Percentiles rank a stretch among this genome's conserved stretches.
Evolutionary conservation across 495 filamentous ascomycete genomes (phyloP).

Genomic region (Talaromyces nanjingensis): DNA sequence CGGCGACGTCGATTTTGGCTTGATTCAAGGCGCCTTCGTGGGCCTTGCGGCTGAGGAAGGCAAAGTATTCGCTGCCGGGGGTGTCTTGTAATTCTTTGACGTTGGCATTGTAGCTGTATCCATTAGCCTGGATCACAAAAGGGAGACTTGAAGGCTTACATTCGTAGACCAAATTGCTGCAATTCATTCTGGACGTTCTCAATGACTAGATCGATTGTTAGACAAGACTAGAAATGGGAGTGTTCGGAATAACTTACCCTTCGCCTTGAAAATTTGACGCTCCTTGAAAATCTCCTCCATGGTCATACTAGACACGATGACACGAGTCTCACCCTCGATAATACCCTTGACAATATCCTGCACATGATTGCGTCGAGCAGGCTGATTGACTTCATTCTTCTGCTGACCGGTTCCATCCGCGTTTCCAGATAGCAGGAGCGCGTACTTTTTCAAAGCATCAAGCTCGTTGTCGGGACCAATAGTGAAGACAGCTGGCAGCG

Average conservation of each 20-base stretch:
- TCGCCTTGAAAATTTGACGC: slow-evolving; percentile 69
- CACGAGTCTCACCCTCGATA: slow-evolving; percentile 78
- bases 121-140: slow-evolving; percentile 10
- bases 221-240: not conserved
- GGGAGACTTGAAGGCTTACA: slow-evolving; percentile 21
- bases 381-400: slow-evolving; percentile 17
- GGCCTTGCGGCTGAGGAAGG: slow-evolving; percentile 69
- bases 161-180: slow-evolving; percentile 63
- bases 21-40: slow-evolving; percentile 80
- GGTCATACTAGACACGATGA: slow-evolving; percentile 71
- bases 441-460: slow-evolving; percentile 66
- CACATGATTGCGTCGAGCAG: slow-evolving; percentile 53
- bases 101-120: slow-evolving; percentile 62
- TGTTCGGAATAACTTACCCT: slow-evolving; percentile 19
- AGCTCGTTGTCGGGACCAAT: slow-evolving; percentile 66
- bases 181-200: slow-evolving; percentile 70
- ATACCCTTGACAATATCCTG: slow-evolving; percentile 84
- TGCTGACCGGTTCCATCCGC: slow-evolving; percentile 25
- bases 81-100: slow-evolving; percentile 80
- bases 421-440: slow-evolving; percentile 61
- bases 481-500: slow-evolving; percentile 76
- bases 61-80: slow-evolving; percentile 69
- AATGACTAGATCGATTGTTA: slow-evolving; percentile 43
- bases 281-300: slow-evolving; percentile 85
- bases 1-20: slow-evolving; percentile 69